phyloP scores from a whole-genome alignment of 495 filamentous ascomycete genomes.

The Penicillium manginii region DNA sequence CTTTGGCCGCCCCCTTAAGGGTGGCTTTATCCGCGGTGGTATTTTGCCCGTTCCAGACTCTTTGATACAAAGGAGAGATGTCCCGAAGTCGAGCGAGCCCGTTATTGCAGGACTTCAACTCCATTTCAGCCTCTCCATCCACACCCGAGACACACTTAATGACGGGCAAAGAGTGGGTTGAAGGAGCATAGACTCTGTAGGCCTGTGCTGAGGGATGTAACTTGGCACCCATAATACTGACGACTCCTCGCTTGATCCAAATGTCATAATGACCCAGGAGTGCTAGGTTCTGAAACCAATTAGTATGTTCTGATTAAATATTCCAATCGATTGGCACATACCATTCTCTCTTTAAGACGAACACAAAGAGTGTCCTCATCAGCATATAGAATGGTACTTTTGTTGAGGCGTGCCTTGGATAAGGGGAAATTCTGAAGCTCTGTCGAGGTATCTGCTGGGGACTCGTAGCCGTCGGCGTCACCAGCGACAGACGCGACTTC shows the following conservation, averaged over 20 bases:
- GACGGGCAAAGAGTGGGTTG: constrained; percentile 75
- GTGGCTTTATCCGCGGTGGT: constrained; percentile 44
- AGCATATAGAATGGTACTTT: constrained; percentile 44
- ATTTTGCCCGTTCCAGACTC: constrained; percentile 68
- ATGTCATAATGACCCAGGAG: constrained; percentile 77
- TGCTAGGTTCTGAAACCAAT: constrained; percentile 59
- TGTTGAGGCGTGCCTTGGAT: constrained; percentile 45
- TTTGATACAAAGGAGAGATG: constrained; percentile 71
- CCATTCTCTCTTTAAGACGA: constrained; percentile 48
- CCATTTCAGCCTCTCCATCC: constrained; percentile 51
- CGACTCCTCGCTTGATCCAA: constrained; percentile 63
- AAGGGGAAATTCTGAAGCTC: constrained; percentile 47
- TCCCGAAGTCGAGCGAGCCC: constrained; percentile 59
- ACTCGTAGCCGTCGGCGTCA: constrained; percentile 42
- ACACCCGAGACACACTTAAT: constrained; percentile 60
- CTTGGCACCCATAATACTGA: constrained; percentile 68
- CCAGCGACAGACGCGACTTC: constrained; percentile 30
- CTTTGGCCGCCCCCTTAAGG: constrained; percentile 27
- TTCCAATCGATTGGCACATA: constrained; percentile 16
- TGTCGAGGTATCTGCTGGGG: constrained; percentile 34
- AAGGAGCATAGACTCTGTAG: constrained; percentile 71
- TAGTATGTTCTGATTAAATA: constrained; percentile 12
- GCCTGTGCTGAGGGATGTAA: constrained; percentile 54
- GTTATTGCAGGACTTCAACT: constrained; percentile 57
- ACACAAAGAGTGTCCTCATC: constrained; percentile 46